Base-by-base conservation (phyloP, 495 filamentous ascomycete species). In the Xylaria flabelliformis region DNA sequence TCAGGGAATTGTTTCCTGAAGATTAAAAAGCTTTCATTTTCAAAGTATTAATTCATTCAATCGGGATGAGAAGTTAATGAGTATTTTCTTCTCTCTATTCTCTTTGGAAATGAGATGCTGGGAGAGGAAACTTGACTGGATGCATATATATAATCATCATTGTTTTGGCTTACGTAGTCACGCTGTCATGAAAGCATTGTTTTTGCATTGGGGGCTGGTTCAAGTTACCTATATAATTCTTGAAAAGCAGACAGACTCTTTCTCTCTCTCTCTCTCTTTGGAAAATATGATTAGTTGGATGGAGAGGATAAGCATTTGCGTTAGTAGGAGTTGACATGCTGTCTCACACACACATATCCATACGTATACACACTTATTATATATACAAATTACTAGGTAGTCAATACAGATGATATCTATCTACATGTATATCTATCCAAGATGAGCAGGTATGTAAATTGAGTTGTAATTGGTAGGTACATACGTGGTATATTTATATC, bases 1-100 rank as follows among this genome's bases (percentile, higher is more conserved):
- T 97, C 29, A 84, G 79, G 75, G 94, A 96, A 74, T 90, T 93
- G 73, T 98, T 94, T 80, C 95, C 95, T 1, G 91, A 97, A 77
- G 93, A 95, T 81, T 97, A 72, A 81, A 32, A 21, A 19, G 36
- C 36, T n/a, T 7, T 55, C 21, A 55, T 15, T 36, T 29, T 56
- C 53, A 26, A 10, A 15, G 29, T 55, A 10, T n/a, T 55, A 24
- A 32, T 56, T 56, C 26, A 32, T 32, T 32, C 26, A 32, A 26
- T 32, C 5, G 53, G 13, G 10, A 24, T 15, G 24, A 55, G 12
- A 26, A 56, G 29, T 29, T 17, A 13, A 56, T 56, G 2, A 1
- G 4, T 5, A 32, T 56, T 56, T 29, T 56, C n/a, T 55, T 26
- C n/a, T n/a, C n/a, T n/a, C 53, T 24, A 3, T 8, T 26, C 9